Percentiles rank a stretch among this genome's conserved stretches.
phyloP scores from a whole-genome alignment of 257 asterid genomes.

The Capsicum chinense region DNA sequence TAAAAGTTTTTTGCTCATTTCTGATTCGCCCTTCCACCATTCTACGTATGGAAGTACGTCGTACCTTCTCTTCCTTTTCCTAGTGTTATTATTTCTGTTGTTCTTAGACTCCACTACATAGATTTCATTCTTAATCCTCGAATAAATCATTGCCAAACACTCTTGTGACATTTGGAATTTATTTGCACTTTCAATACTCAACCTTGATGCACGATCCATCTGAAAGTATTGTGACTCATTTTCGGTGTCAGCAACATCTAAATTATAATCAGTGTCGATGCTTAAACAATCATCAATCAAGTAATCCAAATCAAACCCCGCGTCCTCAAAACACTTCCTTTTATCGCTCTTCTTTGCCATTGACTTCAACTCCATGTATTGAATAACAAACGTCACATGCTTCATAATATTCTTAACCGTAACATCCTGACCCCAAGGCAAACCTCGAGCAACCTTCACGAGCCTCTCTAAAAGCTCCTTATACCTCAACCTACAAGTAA shows the following conservation, averaged over 20 bases:
- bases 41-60: slow-evolving; percentile 51
- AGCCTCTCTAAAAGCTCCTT: slow-evolving; percentile 74
- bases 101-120: slow-evolving; percentile 40
- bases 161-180: slow-evolving; percentile 62
- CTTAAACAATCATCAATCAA: slow-evolving; percentile 58
- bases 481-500: slow-evolving; percentile 69
- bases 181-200: slow-evolving; percentile 38
- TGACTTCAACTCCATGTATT: slow-evolving; percentile 83
- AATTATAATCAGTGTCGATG: slow-evolving; percentile 35
- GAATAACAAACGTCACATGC: slow-evolving; percentile 76
- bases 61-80: slow-evolving; percentile 35
- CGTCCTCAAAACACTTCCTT: slow-evolving; percentile 39
- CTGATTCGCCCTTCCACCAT: slow-evolving; percentile 93
- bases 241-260: slow-evolving; percentile 34
- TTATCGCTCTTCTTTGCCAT: slow-evolving; percentile 37
- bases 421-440: slow-evolving; percentile 92
- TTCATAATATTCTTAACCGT: slow-evolving; percentile 64
- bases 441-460: slow-evolving; percentile 63
- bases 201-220: slow-evolving; percentile 27
- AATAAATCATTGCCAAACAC: slow-evolving; percentile 60
- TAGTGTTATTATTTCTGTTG: slow-evolving; percentile 32
- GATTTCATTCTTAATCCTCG: slow-evolving; percentile 54
- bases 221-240: slow-evolving; percentile 58
- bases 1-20: slow-evolving; percentile 72
- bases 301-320: slow-evolving; percentile 52